phyloP scores from a whole-genome alignment of 23 red algal species.

The Gracilariopsis chorda region DNA sequence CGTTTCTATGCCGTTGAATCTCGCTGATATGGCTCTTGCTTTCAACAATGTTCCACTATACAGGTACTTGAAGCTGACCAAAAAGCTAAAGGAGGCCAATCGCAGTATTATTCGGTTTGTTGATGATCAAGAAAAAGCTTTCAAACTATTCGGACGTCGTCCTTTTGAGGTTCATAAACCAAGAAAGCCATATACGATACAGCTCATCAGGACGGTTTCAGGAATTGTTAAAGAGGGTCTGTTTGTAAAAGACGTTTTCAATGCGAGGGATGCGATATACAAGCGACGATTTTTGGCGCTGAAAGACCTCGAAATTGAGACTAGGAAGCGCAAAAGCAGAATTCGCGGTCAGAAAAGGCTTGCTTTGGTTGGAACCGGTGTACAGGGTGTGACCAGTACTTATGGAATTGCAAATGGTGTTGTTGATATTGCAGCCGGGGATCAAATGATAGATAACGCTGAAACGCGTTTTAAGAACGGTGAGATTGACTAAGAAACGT shows the following conservation, averaged over 20 bases:
- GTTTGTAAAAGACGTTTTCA: too few relatives aligned
- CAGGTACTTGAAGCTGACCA: not conserved
- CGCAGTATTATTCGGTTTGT: not conserved
- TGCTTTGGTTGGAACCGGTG: not conserved
- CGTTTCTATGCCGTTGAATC: not conserved
- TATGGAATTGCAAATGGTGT: not conserved
- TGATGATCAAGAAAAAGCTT: not conserved
- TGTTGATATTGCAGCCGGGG: conserved; percentile 13
- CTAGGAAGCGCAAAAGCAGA: not conserved
- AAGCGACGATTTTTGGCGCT: too few relatives aligned
- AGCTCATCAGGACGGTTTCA: not conserved
- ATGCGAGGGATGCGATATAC: too few relatives aligned
- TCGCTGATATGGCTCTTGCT: not conserved
- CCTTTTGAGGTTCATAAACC: not conserved
- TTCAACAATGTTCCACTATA: not conserved
- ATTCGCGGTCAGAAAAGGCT: not conserved
- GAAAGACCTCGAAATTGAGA: not conserved
- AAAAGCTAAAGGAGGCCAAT: not conserved
- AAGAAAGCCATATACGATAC: not conserved
- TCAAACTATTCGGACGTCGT: not conserved
- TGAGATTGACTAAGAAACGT: not conserved
- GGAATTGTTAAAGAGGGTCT: too few relatives aligned
- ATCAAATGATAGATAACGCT: conserved; percentile 19
- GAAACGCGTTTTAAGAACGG: not conserved
- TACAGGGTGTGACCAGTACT: not conserved